Evolutionary conservation across 148 eudicot species (phyloP).

Genomic region (Fagopyrum esculentum): DNA sequence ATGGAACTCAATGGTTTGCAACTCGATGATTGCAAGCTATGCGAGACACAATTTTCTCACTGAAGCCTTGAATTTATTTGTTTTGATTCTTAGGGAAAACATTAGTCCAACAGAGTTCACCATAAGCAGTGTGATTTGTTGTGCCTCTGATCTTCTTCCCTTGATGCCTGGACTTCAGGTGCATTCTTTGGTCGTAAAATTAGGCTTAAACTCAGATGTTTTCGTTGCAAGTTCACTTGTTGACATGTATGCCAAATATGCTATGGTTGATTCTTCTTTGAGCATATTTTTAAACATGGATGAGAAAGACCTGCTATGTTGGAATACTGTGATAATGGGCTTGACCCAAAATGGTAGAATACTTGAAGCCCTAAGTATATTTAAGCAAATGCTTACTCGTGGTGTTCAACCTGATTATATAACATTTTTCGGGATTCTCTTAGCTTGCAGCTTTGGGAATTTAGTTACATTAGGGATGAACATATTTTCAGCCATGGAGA

Average conservation of each 20-base stretch:
- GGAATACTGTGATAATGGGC: constrained; percentile 70
- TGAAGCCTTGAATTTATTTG: constrained; percentile 48
- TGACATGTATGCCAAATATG: constrained; percentile 67
- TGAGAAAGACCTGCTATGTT: constrained; percentile 51
- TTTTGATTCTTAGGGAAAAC: constrained; percentile 31
- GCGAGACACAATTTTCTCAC: constrained; percentile 33
- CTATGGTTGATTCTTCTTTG: constrained; percentile 43
- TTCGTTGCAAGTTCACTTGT: constrained; percentile 62
- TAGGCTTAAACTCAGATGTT: constrained; percentile 44
- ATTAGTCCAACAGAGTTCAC: constrained; percentile 66
- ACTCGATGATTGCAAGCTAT: constrained; percentile 71
- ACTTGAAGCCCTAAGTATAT: constrained; percentile 42
- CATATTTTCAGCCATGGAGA: constrained; percentile 49
- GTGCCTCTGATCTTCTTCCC: constrained; percentile 35
- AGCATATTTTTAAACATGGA: constrained; percentile 31
- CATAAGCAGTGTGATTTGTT: constrained; percentile 45
- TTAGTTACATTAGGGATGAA: constrained; percentile 42
- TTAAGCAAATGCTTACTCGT: constrained; percentile 31
- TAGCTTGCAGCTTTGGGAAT: constrained; percentile 56
- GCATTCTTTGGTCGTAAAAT: constrained; percentile 53
- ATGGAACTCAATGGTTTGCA: constrained; percentile 47
- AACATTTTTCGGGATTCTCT: constrained; percentile 50
- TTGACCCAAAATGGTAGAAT: constrained; percentile 53
- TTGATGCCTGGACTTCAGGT: constrained; percentile 56
- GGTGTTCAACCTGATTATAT: constrained; percentile 56